Conservation (phyloP, 352 stramenopile genomes). For the Globisporangium cederbergense region DNA sequence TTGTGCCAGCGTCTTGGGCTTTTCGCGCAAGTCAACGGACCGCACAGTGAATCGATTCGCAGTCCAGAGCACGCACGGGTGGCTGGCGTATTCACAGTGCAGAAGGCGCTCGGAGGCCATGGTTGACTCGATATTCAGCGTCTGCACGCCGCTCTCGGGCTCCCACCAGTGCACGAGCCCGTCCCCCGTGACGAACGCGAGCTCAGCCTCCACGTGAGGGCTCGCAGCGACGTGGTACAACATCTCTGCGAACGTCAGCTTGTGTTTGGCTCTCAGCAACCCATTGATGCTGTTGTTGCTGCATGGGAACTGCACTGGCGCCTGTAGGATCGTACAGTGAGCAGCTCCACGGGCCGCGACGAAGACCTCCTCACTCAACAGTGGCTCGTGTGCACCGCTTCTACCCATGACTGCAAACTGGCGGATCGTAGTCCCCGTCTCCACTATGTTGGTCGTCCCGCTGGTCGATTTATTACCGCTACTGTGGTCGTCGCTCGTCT, state of each 20-base stretch:
- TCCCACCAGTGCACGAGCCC: conserved; percentile 54
- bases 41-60: conserved; percentile 38
- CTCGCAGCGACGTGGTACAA: conserved; percentile 62
- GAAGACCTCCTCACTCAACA: conserved; percentile 25
- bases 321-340: conserved; percentile 36
- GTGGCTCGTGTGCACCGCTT: conserved; percentile 35
- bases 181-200: conserved; percentile 47
- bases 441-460: conserved; percentile 39
- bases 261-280: conserved; percentile 31
- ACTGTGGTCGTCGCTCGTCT: background rate
- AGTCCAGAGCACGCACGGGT: conserved; percentile 70
- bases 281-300: background rate
- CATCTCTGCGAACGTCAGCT: conserved; percentile 50
- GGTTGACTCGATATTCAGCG: conserved; percentile 19
- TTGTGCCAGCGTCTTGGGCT: conserved; percentile 13
- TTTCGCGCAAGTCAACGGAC: conserved; percentile 50
- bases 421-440: conserved; percentile 52
- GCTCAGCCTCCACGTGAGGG: conserved; percentile 57
- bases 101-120: conserved; percentile 34
- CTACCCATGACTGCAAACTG: conserved; percentile 59
- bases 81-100: conserved; percentile 73
- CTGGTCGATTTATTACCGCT: background rate
- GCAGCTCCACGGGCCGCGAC: conserved; percentile 41
- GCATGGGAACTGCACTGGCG: conserved; percentile 10
- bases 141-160: conserved; percentile 37